These are phyloP conservation scores for Aspergillus sp. DNA, from an alignment of 2,329 filamentous ascomycete species.

Conservation along the genomic window DNA sequence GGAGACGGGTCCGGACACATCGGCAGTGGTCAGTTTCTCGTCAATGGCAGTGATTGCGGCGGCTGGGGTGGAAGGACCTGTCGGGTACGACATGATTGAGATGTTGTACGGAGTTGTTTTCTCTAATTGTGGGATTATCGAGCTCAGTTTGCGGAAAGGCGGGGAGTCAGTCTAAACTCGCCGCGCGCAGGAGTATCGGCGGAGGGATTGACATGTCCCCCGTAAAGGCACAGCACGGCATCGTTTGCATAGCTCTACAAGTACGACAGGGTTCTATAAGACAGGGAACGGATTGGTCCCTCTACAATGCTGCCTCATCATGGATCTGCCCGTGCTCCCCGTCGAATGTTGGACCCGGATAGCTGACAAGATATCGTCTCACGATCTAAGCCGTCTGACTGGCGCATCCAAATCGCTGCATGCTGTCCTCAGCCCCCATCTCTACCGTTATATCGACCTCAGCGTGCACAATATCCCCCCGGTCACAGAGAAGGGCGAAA, in stretches of 20 bases:
- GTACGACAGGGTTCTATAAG: background rate
- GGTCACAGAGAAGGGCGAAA: too few species aligned
- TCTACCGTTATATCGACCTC: too few species aligned
- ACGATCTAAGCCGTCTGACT: too few species aligned
- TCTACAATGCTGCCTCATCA: too few species aligned
- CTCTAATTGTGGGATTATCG: background rate
- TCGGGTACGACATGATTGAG: background rate
- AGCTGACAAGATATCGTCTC: too few species aligned
- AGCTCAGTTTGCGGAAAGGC: background rate
- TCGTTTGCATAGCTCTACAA: background rate
- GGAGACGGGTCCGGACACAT: constrained; percentile 6
- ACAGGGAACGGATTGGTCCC: too few species aligned
- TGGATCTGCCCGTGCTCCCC: too few species aligned
- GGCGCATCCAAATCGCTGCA: too few species aligned
- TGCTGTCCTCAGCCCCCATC: too few species aligned
- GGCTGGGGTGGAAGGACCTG: constrained; percentile 9
- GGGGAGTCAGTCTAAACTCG: background rate
- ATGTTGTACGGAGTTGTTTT: background rate
- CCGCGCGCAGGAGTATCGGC: background rate
- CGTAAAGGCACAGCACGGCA: background rate
- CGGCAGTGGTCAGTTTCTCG: constrained; percentile 13
- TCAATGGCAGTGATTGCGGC: constrained; percentile 18
- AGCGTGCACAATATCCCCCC: too few species aligned
- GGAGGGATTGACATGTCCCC: background rate
- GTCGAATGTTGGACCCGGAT: too few species aligned